phyloP scores from a whole-genome alignment of 2,329 filamentous ascomycete genomes.

The Colletotrichum lindemuthianum region DNA sequence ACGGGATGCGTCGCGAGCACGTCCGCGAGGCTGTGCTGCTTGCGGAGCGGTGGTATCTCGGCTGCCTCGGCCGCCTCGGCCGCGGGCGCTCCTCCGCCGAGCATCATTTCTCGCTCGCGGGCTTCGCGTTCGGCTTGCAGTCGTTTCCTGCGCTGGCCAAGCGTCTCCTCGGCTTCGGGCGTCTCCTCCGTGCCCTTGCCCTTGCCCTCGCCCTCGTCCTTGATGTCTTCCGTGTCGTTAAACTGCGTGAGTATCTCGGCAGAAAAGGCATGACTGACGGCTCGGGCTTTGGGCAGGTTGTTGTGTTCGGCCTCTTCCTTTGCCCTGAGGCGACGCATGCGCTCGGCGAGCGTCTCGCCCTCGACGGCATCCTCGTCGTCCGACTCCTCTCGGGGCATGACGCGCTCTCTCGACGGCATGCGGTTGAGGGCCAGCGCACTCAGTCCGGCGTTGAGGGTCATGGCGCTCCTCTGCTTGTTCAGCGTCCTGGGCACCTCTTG shows the following conservation, averaged over 20 bases:
- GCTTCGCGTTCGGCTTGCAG: conserved; percentile 77
- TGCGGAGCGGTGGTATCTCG: conserved; percentile 40
- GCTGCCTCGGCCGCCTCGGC: conserved; percentile 48
- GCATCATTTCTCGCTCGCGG: conserved; percentile 64
- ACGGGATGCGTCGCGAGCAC: conserved; percentile 59
- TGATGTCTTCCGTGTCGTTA: conserved; percentile 56
- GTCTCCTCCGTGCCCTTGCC: conserved; percentile 43
- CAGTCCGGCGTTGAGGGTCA: conserved; percentile 50
- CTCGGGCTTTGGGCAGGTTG: conserved; percentile 62
- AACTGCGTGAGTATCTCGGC: conserved; percentile 75
- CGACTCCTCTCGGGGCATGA: conserved; percentile 40
- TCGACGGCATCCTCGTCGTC: conserved; percentile 60
- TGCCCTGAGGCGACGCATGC: conserved; percentile 71
- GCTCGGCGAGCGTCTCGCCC: conserved; percentile 73
- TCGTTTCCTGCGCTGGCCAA: conserved; percentile 79
- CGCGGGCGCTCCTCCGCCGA: conserved; percentile 41
- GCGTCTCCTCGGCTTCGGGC: conserved; percentile 71
- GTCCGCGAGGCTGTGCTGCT: conserved; percentile 67
- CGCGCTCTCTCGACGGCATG: conserved; percentile 37
- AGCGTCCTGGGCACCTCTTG: conserved; percentile 53
- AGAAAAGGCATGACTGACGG: conserved; percentile 74
- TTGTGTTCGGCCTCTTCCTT: conserved; percentile 58
- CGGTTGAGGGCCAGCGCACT: conserved; percentile 41
- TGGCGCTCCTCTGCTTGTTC: conserved; percentile 55
- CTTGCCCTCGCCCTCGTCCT: conserved; percentile 45